Base-by-base conservation (phyloP, 2,329 filamentous ascomycete genomes). In the Colletotrichum sp. region DNA sequence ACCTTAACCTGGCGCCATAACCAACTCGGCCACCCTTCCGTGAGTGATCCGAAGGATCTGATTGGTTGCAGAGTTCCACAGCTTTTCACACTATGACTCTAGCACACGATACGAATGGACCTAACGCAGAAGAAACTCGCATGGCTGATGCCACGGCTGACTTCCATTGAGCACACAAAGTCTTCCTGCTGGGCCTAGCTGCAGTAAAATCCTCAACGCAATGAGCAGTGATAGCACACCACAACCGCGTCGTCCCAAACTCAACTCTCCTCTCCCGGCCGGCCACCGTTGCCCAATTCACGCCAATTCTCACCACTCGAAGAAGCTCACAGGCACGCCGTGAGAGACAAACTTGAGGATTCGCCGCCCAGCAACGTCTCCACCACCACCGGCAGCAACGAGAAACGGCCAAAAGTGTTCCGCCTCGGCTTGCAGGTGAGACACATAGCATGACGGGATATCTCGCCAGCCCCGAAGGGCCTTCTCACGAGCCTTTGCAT, bases 1-100 rank as follows among this genome's bases (percentile, higher is more conserved):
- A 70, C 67, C 67, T 70, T 70, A 70, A 63, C 67, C 67, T 70
- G 67, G 67, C 67, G 67, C 67, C 67, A 70, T 70, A 70, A 70
- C 67, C 67, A 70, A 70, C 67, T 70, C 67, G 67, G 67, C 67
- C 67, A 70, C 67, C 67, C 67, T 70, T 52, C 67, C 67, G 26
- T 34, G 2, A 1, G 1, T 7, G 36, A 70, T 52, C 57, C 9
- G 18, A 5, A 18, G 16, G 67, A 70, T 70, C 67, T 63, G 57
- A 63, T 70, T 70, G 67, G 67, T 52, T 70, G 36, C 21, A 12
- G 2, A 6, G 0, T 0, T 0, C 1, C 0, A 3, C 0, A 5
- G 3, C 2, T 48, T 52, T 12, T 4, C 1, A 30, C 5, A 7
- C 0, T 8, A 61, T 32, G 0, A 2, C 0, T 8, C 16, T 30